Evolutionary conservation across 2,329 filamentous ascomycete genomes (phyloP), one percentile per base, ranked within the genome.

Genomic region (Raffaelea arxii): DNA sequence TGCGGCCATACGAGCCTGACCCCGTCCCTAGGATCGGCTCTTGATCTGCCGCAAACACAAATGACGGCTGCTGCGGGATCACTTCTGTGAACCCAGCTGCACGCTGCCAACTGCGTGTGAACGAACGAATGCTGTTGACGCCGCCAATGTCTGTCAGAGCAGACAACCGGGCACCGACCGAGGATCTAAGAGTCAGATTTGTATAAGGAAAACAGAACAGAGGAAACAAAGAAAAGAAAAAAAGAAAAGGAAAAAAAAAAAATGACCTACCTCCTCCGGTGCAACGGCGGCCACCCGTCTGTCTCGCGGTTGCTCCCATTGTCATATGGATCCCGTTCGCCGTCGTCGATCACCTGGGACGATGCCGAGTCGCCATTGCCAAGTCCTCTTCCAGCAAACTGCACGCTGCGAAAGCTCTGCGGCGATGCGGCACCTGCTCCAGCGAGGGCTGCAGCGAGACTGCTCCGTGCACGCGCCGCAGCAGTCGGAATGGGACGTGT

Each of bases 101-200:
- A 61, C 91, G 82, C 65, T 91, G 87, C 85, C 89, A 95, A 56
- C 87, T 94, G 50, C 85, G 79, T 39, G 90, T 86, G 61, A 97
- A 97, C 58, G 90, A 94, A 59, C 92, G 84, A 57, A 97, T 85
- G 64, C 86, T 94, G 70, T 97, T 97, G 51, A 90, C 84, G 43
- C 91, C 91, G 53, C 91, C 92, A 41, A 86, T 82, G 50, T 94
- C 82, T 54, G 75, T 71, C 46, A 83, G 61, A 45, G 72, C 69
- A 23, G 75, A 66, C 30, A 86, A 63, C 27, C 72, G 71, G 51
- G 75, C 70, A 25, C 72, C 74, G 35, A 78, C 67, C 6, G 78
- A 82, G 51, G 51, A 53, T 18, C 48, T 41, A 11, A 23, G 18
- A 37, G 27, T 44, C 22, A 44, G 42, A 16, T 25, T 4, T n/a